Evolutionary conservation across 2,329 filamentous ascomycete species (phyloP), one percentile per base, ranked within the genome.

Genomic region (Fusarium nisikadoi): DNA sequence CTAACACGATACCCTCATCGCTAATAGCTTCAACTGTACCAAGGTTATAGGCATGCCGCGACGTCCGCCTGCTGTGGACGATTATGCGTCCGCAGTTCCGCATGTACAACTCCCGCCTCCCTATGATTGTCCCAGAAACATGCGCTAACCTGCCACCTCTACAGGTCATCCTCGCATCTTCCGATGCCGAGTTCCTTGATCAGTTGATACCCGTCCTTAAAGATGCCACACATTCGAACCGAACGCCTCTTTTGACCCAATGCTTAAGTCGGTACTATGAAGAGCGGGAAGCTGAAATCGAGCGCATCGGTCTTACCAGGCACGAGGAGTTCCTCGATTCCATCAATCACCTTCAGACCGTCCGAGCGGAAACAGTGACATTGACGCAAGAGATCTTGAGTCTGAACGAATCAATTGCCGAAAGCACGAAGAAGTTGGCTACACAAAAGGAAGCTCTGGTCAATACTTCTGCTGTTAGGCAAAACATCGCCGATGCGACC

Each of bases 321-420:
- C 96, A 99, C 78, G 95, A 98, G 79, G 96, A 98, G 78, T 99
- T 99, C 79, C 92, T 98, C 38, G 90, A 90, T 72, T 98, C 95
- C 1, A 94, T 99, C 74, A 97, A 96, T 77, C 94, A 97, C 79
- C 89, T 99, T n/a, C 93, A 98, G 75, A 89, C 90, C 65, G 94
- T 98, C 56, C 92, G 95, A 59, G 94, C 98, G 81, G 94, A 94
- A 43, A 98, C 95, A 2, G 94, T 97, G 43, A 87, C 89, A 49
- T 85, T 99, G 77, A 98, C 95, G 3, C 89, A 92, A 42, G 95
- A 99, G 81, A 98, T 99, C 65, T 85, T 99, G 70, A 90, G 94
- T 75, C 87, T 99, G 63, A 98, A 97, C 78, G 93, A 97, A 80
- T 97, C 94, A 12, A 98, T 99, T 60, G 95, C 98, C 83, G 88